Conservation (phyloP, 1,139 yeast species). For the Protomyces arabidopsidicola region DNA sequence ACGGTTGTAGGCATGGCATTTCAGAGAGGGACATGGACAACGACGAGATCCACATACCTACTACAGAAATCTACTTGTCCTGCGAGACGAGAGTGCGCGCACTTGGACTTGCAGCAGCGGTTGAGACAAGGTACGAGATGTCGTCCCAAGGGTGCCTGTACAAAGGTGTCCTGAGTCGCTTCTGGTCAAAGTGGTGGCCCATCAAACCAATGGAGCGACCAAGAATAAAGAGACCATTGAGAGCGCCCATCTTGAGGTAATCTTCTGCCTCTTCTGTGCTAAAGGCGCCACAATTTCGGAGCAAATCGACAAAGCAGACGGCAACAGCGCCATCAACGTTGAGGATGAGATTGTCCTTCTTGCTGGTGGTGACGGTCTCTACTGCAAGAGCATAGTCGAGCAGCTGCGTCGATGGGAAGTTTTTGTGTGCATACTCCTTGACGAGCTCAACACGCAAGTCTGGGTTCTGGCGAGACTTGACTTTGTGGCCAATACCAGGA, state of each 20-base stretch:
- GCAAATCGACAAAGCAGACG: constrained; percentile 46
- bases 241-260: constrained; percentile 47
- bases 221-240: constrained; percentile 47
- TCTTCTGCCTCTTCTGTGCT: constrained; percentile 47
- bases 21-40: not conserved
- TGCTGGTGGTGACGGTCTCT: constrained; percentile 48
- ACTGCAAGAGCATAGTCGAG: constrained; percentile 49
- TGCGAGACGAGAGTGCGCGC: not conserved
- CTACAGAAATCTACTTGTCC: not conserved
- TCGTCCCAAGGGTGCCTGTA: constrained; percentile 51
- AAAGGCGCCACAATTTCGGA: constrained; percentile 47
- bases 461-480: constrained; percentile 49
- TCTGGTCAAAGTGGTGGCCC: constrained; percentile 49
- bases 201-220: constrained; percentile 49
- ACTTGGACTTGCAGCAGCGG: not conserved
- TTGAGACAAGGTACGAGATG: constrained; percentile 39
- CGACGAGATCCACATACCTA: no score
- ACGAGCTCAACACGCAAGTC: constrained; percentile 49
- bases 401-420: constrained; percentile 46
- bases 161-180: constrained; percentile 47
- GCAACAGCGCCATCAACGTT: constrained; percentile 49
- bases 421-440: constrained; percentile 46
- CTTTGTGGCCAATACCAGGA: constrained; percentile 49
- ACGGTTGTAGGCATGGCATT: not conserved
- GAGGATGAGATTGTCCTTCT: constrained; percentile 47